Conservation (phyloP, 805 yeast species). For the Clavispora asparagi region DNA sequence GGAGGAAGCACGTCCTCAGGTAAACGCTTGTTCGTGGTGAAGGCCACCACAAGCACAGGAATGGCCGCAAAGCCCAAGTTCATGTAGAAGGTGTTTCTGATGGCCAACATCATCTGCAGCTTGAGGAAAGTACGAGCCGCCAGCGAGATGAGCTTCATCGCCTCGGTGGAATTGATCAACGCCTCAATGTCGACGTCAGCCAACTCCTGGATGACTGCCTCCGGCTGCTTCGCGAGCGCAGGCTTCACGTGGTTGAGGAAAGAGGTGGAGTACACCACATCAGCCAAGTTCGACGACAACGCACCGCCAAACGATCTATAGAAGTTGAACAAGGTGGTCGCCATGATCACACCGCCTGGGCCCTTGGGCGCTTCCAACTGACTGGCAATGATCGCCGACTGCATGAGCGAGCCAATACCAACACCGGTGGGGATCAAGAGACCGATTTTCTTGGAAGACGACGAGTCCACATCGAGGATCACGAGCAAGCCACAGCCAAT, state of each 20-base stretch:
- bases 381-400: slow-evolving; percentile 38
- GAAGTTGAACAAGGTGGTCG: slow-evolving; percentile 43
- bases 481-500: slow-evolving; percentile 42
- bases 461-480: slow-evolving; percentile 36
- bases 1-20: slow-evolving; percentile 20
- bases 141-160: slow-evolving; percentile 12
- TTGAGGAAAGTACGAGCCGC: slow-evolving; percentile 20
- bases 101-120: slow-evolving; percentile 28
- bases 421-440: slow-evolving; percentile 43
- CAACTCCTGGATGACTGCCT: slow-evolving; percentile 17
- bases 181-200: slow-evolving; percentile 9
- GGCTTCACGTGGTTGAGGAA: slow-evolving; percentile 11
- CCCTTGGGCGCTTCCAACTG: slow-evolving; percentile 49
- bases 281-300: slow-evolving; percentile 38
- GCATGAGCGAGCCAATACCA: slow-evolving; percentile 44
- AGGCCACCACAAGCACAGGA: slow-evolving; percentile 26
- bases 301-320: slow-evolving; percentile 44
- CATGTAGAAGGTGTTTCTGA: slow-evolving; percentile 38
- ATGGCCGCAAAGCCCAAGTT: slow-evolving; percentile 31
- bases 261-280: slow-evolving; percentile 32
- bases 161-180: slow-evolving; percentile 12
- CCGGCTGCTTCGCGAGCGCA: slow-evolving; percentile 8
- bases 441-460: slow-evolving; percentile 35
- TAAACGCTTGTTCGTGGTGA: slow-evolving; percentile 37
- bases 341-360: slow-evolving; percentile 45